phyloP scores from a whole-genome alignment of 2,329 filamentous ascomycete species.

The Aspergillus flavus region DNA sequence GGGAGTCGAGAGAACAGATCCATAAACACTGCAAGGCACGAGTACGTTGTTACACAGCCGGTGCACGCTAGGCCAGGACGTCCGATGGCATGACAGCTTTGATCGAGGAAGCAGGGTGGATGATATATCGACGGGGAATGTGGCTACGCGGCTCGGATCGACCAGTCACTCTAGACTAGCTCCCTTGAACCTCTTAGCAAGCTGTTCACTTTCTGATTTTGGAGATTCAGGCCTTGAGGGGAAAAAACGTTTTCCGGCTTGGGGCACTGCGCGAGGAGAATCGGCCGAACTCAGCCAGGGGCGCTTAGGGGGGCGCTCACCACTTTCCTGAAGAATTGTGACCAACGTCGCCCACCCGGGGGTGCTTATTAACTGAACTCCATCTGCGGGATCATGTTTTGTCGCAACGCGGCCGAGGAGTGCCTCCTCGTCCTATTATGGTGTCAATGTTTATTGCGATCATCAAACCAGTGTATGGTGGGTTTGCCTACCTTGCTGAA shows the following conservation, averaged over 20 bases:
- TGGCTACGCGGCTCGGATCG: conserved; percentile 11
- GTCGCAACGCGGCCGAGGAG: conserved; percentile 84
- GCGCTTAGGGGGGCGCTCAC: conserved; percentile 90
- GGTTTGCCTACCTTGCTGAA: conserved; percentile 73
- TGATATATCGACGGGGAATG: conserved; percentile 8
- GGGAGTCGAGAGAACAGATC: not conserved
- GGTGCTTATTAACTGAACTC: conserved; percentile 80
- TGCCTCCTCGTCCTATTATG: conserved; percentile 77
- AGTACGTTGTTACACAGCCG: not conserved
- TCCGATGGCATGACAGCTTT: not conserved
- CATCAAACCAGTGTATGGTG: not conserved
- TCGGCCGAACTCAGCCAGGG: conserved; percentile 47
- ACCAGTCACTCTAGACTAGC: conserved; percentile 55
- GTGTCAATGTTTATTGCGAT: not conserved
- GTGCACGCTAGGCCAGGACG: not conserved
- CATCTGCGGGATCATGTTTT: conserved; percentile 76
- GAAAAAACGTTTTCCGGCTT: conserved; percentile 38
- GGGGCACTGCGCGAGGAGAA: conserved; percentile 34
- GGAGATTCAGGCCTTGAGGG: conserved; percentile 42
- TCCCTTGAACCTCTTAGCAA: conserved; percentile 68
- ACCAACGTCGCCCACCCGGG: conserved; percentile 92
- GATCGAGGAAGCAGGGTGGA: not conserved
- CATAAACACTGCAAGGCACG: not conserved
- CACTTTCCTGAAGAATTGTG: conserved; percentile 91
- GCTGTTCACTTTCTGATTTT: conserved; percentile 56